These are phyloP conservation scores for Pythium brassicae DNA, from an alignment of 352 stramenopile genomes.

Conservation along the genomic window DNA sequence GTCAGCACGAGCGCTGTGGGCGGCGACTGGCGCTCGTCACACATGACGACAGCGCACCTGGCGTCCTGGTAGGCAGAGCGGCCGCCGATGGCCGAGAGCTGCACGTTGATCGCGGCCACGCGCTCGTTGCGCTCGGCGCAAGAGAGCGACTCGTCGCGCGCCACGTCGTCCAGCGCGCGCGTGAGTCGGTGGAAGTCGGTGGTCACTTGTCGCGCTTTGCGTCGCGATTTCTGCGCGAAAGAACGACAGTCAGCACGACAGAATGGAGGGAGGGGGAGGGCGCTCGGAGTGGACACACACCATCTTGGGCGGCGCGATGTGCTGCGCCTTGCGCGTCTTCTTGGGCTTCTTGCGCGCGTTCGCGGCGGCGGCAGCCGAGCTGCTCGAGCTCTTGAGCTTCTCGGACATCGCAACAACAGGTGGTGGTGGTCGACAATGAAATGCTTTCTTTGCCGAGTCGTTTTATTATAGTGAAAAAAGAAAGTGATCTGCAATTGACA, in stretches of 20 bases:
- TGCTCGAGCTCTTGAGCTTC: no score
- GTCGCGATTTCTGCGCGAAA: constrained; percentile 47
- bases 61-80: constrained; percentile 93
- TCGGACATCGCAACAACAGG: no score
- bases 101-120: constrained; percentile 55
- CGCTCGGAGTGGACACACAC: no score
- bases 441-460: no score
- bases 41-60: constrained; percentile 24
- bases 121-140: constrained; percentile 23
- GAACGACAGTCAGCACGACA: not conserved
- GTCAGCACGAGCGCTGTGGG: not conserved
- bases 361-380: not conserved
- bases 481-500: no score
- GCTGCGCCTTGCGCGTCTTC: constrained; percentile 49
- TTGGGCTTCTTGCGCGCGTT: constrained; percentile 38
- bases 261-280: no score
- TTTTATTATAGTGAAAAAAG: no score
- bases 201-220: constrained; percentile 66
- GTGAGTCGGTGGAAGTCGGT: constrained; percentile 78
- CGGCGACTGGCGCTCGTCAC: not conserved
- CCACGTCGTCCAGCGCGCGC: constrained; percentile 59
- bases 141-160: constrained; percentile 27
- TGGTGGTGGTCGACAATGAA: no score
- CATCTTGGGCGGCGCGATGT: constrained; percentile 52
- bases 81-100: constrained; percentile 85